Evolutionary conservation across 768 basidiomycete species (phyloP).

Genomic region (Amanita rubescens): DNA sequence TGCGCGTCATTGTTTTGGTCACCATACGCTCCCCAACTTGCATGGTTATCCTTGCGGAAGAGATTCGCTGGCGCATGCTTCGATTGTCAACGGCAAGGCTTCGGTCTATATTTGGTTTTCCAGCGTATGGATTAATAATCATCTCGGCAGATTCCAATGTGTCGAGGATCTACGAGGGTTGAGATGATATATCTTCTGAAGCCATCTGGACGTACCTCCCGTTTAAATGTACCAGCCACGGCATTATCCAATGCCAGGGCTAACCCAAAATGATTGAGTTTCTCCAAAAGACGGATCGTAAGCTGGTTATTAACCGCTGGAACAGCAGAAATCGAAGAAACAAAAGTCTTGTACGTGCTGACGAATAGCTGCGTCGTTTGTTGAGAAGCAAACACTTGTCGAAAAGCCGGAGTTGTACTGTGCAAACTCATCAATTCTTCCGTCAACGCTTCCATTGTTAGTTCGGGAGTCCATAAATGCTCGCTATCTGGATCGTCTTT

Average conservation of each 20-base stretch:
- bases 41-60: constrained; percentile 51
- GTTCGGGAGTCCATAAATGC: constrained; percentile 17
- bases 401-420: constrained; percentile 54
- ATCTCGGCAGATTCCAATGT: constrained; percentile 46
- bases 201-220: constrained; percentile 42
- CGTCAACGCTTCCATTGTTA: constrained; percentile 51
- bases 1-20: constrained; percentile 53
- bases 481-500: constrained; percentile 3
- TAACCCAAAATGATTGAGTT: constrained; percentile 61
- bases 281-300: constrained; percentile 51
- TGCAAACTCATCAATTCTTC: constrained; percentile 69
- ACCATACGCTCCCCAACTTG: constrained; percentile 58
- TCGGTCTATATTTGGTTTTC: constrained; percentile 46
- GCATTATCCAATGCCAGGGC: constrained; percentile 59
- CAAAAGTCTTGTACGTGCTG: constrained; percentile 53
- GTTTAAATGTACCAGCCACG: constrained; percentile 59
- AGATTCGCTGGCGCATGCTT: constrained; percentile 43
- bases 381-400: constrained; percentile 66
- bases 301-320: constrained; percentile 33
- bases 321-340: constrained; percentile 31
- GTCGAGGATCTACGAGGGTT: constrained; percentile 43
- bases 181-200: not conserved
- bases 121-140: constrained; percentile 41
- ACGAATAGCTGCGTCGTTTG: constrained; percentile 62
- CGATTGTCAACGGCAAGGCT: constrained; percentile 44